Evolutionary conservation across 495 filamentous ascomycete species (phyloP).

Genomic region (Penicillium canariense): DNA sequence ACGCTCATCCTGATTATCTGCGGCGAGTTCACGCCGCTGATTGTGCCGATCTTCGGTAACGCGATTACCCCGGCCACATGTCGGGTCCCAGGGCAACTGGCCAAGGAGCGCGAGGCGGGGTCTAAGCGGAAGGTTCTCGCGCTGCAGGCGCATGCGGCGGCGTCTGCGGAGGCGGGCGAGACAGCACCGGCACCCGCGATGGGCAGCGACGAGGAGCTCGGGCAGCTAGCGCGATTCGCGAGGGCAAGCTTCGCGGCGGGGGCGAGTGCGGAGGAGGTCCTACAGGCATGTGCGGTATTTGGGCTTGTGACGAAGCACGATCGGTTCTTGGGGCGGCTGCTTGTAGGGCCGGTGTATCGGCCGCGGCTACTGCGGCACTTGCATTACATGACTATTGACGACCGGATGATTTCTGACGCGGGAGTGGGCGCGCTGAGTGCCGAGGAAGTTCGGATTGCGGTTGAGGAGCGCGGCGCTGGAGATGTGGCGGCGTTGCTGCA

Average conservation of each 20-base stretch:
- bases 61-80: conserved; percentile 74
- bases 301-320: conserved; percentile 46
- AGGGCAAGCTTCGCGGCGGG: conserved; percentile 6
- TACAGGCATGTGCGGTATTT: conserved; percentile 44
- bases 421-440: conserved; percentile 49
- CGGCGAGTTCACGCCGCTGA: conserved; percentile 80
- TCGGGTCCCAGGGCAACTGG: conserved; percentile 71
- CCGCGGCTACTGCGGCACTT: conserved; percentile 41
- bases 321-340: conserved; percentile 19
- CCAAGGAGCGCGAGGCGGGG: conserved; percentile 48
- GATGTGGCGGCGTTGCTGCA: conserved; percentile 26
- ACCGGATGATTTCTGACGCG: conserved; percentile 54
- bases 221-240: conserved; percentile 27
- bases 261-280: conserved; percentile 24
- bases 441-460: conserved; percentile 56
- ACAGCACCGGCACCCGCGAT: conserved; percentile 1
- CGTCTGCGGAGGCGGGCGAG: conserved; percentile 11
- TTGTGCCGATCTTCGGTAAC: conserved; percentile 65
- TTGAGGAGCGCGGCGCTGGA: conserved; percentile 46
- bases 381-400: conserved; percentile 58
- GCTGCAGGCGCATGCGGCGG: conserved; percentile 18
- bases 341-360: conserved; percentile 38
- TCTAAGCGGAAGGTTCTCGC: conserved; percentile 43
- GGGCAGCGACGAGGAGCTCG: conserved; percentile 27
- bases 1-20: conserved; percentile 66